phyloP scores from a whole-genome alignment of 2,329 filamentous ascomycete species.

The Fusarium bactridioides region DNA sequence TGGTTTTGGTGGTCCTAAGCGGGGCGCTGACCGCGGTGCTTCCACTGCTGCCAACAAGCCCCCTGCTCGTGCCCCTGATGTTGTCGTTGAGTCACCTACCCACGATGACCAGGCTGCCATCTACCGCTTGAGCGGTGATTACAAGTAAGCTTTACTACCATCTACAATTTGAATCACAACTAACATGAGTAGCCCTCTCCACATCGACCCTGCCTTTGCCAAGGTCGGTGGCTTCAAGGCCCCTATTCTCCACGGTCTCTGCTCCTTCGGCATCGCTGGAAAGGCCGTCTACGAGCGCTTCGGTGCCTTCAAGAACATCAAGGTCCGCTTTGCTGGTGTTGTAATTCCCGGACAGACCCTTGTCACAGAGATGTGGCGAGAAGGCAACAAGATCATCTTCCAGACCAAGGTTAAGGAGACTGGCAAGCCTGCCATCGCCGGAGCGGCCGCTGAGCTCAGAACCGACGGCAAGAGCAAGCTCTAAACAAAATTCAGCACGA shows the following conservation, averaged over 20 bases:
- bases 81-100: conserved; percentile 84
- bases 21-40: conserved; percentile 78
- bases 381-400: conserved; percentile 80
- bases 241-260: conserved; percentile 96
- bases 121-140: conserved; percentile 92
- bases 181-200: conserved; percentile 69
- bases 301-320: conserved; percentile 87
- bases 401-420: conserved; percentile 92
- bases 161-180: background rate
- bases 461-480: conserved; percentile 44
- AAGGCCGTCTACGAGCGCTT: conserved; percentile 90
- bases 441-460: conserved; percentile 79
- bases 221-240: conserved; percentile 94
- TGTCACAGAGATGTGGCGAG: conserved; percentile 94
- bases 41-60: conserved; percentile 81
- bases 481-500: conserved; percentile 26
- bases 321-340: conserved; percentile 87
- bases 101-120: conserved; percentile 90
- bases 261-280: conserved; percentile 89
- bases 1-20: conserved; percentile 85
- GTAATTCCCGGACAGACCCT: conserved; percentile 90
- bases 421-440: conserved; percentile 85
- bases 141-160: conserved; percentile 65
- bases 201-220: conserved; percentile 93
- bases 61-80: conserved; percentile 79